These are phyloP conservation scores for Cunninghamia lanceolata DNA, from an alignment of 75 land plant genomes.

Conservation along the genomic window DNA sequence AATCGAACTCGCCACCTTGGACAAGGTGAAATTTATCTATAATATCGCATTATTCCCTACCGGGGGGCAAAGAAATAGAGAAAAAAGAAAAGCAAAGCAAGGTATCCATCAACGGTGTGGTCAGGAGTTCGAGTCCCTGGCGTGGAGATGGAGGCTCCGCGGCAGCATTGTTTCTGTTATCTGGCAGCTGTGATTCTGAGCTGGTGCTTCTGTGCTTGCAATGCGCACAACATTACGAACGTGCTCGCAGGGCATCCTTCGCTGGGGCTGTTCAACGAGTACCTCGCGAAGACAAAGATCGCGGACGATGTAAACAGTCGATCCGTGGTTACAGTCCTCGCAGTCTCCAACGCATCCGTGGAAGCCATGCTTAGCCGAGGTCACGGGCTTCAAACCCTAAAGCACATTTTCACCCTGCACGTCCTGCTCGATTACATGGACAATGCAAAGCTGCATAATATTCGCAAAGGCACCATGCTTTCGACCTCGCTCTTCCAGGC, in stretches of 20 bases:
- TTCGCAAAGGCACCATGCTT: slow-evolving; percentile 16
- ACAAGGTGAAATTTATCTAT: background rate
- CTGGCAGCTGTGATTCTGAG: background rate
- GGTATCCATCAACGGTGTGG: background rate
- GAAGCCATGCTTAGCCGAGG: slow-evolving; percentile 1
- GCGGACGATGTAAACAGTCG: slow-evolving; percentile 60
- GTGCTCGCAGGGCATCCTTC: slow-evolving; percentile 41
- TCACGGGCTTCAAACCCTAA: slow-evolving; percentile 10
- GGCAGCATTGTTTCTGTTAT: background rate
- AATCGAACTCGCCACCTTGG: background rate
- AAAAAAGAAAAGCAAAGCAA: background rate
- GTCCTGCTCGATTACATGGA: slow-evolving; percentile 55
- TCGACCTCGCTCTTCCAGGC: slow-evolving; percentile 59
- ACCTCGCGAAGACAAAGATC: slow-evolving; percentile 60
- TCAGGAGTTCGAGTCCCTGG: background rate
- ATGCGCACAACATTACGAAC: slow-evolving; percentile 53
- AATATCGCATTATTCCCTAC: no score
- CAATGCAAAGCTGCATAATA: slow-evolving; percentile 24
- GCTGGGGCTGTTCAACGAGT: slow-evolving; percentile 57
- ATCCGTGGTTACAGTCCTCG: slow-evolving; percentile 54
- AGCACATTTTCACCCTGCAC: slow-evolving; percentile 37
- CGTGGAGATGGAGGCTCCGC: background rate
- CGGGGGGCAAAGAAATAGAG: no score
- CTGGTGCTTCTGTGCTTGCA: background rate
- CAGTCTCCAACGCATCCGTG: slow-evolving; percentile 18